A percentile compares a stretch with the other conserved stretches of the same genome.
Evolutionary conservation across 106 monocot species (phyloP).

Genomic region (Ottelia alismoides): DNA sequence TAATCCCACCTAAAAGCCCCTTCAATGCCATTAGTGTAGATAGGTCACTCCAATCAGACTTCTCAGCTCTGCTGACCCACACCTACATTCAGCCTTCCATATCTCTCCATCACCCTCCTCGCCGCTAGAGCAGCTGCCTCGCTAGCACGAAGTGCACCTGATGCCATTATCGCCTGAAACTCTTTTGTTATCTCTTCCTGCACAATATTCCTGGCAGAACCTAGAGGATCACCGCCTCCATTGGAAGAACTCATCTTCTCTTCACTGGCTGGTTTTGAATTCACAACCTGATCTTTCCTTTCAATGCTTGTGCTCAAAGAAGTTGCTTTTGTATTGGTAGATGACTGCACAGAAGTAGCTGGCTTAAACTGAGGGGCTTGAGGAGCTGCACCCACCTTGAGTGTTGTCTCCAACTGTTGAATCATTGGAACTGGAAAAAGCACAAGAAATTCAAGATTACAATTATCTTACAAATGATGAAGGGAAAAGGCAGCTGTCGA

Average conservation of each 20-base stretch:
- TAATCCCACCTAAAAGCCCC: no score
- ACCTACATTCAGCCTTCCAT: constrained; percentile 26
- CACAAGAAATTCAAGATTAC: not conserved
- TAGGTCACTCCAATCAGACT: no score
- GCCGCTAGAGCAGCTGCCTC: no score
- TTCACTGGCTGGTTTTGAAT: not conserved
- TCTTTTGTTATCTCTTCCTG: constrained; percentile 92
- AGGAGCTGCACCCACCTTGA: no score
- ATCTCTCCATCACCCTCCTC: constrained; percentile 70
- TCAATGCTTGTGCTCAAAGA: no score
- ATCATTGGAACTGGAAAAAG: no score
- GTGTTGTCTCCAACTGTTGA: constrained; percentile 35
- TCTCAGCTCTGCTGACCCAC: no score
- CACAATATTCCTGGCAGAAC: constrained; percentile 37
- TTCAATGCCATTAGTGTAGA: no score
- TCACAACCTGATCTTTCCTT: not conserved
- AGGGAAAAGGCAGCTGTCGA: not conserved
- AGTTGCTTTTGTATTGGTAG: not conserved
- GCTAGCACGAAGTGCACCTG: no score
- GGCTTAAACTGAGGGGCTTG: constrained; percentile 55
- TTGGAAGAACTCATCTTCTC: no score
- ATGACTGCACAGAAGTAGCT: not conserved
- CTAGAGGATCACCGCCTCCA: constrained; percentile 24
- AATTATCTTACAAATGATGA: not conserved
- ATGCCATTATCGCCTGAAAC: no score